Evolutionary conservation across 768 basidiomycete species (phyloP), one percentile per base, ranked within the genome.

Genomic region (Neoboletus subvelutipes): DNA sequence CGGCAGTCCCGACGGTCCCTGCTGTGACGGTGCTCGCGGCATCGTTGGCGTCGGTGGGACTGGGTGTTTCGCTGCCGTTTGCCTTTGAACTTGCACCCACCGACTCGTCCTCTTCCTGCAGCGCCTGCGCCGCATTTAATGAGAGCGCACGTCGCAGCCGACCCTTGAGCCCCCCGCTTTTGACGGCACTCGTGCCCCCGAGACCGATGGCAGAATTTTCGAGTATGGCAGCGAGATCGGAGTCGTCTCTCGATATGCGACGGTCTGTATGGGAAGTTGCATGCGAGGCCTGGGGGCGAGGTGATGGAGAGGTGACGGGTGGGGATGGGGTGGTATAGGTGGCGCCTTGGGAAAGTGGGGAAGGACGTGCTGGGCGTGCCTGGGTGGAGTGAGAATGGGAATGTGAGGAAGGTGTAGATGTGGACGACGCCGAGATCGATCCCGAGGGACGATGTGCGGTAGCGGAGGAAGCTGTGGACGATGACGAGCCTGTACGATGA

Each of bases 201-300:
- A 68, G 64, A 50, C 82, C 80, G 7, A 78, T 71, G 20, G 77
- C 71, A 2, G 71, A 64, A 37, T 71, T 73, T 54, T 76, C 78
- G 26, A 73, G 67, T 75, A 86, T 79, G 45, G 83, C 75, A 1
- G 79, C 81, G 29, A 88, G 76, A 73, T 89, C 87, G 55, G 83
- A 86, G 64, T 90, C 88, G 71, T 89, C 87, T 57, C 82, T 81
- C 22, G 89, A 90, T 82, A 88, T 87, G 51, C 89, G 84, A 65
- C 86, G 84, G 70, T 90, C 88, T 3, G 83, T 72, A 28, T 83
- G 83, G 10, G 83, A 79, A 57, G 79, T 82, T 54, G 75, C 81
- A 36, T 63, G 70, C 34, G 73, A 61, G 58, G 65, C 47, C 61
- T 72, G 62, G 26, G 71, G 18, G 52, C 71, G 62, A 54, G 67